phyloP scores from a whole-genome alignment of 768 basidiomycete genomes.

The Suillus cothurnatus region DNA sequence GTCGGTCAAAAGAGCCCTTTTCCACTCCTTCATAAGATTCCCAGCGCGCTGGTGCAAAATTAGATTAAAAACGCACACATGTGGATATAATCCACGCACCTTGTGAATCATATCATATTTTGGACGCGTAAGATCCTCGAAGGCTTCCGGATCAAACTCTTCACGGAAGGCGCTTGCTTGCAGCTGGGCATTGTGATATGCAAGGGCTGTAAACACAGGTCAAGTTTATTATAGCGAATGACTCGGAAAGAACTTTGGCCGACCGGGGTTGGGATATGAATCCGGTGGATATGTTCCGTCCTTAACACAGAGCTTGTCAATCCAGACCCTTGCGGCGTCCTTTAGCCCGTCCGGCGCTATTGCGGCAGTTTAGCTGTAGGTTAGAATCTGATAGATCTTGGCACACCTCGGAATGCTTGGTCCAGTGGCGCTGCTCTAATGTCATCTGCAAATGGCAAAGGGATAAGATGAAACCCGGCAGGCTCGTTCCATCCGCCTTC shows the following conservation, averaged over 20 bases:
- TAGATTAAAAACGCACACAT: background rate
- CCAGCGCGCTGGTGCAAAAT: constrained; percentile 59
- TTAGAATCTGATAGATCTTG: background rate
- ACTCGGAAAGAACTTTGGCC: constrained; percentile 24
- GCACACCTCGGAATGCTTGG: constrained; percentile 61
- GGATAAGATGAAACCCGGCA: constrained; percentile 90
- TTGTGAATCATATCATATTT: constrained; percentile 78
- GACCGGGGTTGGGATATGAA: constrained; percentile 90
- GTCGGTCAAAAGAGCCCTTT: constrained; percentile 59
- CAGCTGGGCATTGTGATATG: constrained; percentile 87
- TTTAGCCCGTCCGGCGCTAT: constrained; percentile 70
- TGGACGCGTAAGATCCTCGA: constrained; percentile 83
- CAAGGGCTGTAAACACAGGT: constrained; percentile 56
- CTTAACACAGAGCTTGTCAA: constrained; percentile 79
- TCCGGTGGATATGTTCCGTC: constrained; percentile 86
- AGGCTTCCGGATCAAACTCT: constrained; percentile 74
- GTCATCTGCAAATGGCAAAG: constrained; percentile 94
- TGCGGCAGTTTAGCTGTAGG: constrained; percentile 11
- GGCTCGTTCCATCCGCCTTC: constrained; percentile 80
- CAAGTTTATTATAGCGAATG: background rate
- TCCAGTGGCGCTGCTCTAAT: constrained; percentile 79
- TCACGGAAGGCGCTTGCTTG: constrained; percentile 93
- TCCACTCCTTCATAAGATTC: constrained; percentile 70
- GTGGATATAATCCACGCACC: constrained; percentile 40
- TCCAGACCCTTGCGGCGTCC: constrained; percentile 68